A percentile compares a stretch with the other conserved stretches of the same genome.
phyloP scores from a whole-genome alignment of 441 rosid species.

The Eutrema salsugineum region DNA sequence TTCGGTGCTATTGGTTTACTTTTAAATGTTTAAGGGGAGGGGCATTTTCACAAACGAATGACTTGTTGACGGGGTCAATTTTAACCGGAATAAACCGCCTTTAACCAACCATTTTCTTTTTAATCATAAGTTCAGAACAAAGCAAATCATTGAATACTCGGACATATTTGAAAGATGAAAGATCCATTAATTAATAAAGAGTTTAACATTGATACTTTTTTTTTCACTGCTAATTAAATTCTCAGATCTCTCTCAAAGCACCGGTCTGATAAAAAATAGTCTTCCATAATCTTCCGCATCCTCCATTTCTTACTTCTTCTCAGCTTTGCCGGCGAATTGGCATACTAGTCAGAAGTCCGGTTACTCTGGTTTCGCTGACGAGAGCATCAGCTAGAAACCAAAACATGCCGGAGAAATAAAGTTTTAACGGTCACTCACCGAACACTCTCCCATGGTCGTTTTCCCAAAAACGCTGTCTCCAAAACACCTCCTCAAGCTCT shows the following conservation, averaged over 20 bases:
- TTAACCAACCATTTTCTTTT: constrained; percentile 8
- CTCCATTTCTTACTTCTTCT: neutral
- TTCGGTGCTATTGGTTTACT: constrained; percentile 40
- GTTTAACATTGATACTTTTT: neutral
- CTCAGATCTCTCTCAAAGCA: neutral
- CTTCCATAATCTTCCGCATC: neutral
- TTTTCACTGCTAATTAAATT: neutral
- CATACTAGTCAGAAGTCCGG: neutral
- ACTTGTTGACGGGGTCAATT: constrained; percentile 43
- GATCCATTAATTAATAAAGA: neutral
- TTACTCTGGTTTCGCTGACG: neutral
- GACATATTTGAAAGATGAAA: neutral
- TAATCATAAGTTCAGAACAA: too few relatives aligned
- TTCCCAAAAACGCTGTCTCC: constrained; percentile 50
- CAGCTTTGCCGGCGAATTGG: neutral
- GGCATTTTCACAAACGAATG: constrained; percentile 41
- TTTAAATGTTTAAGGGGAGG: constrained; percentile 53
- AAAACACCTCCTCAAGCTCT: constrained; percentile 53
- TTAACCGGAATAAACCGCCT: constrained; percentile 33
- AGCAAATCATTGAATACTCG: too few relatives aligned
- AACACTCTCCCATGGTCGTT: constrained; percentile 39
- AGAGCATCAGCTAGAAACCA: neutral
- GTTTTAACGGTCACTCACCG: neutral
- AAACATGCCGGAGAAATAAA: constrained; percentile 24
- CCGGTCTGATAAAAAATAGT: neutral